Evolutionary conservation across 441 rosid species (phyloP), one percentile per base, ranked within the genome.

Genomic region (Populus tomentosa): DNA sequence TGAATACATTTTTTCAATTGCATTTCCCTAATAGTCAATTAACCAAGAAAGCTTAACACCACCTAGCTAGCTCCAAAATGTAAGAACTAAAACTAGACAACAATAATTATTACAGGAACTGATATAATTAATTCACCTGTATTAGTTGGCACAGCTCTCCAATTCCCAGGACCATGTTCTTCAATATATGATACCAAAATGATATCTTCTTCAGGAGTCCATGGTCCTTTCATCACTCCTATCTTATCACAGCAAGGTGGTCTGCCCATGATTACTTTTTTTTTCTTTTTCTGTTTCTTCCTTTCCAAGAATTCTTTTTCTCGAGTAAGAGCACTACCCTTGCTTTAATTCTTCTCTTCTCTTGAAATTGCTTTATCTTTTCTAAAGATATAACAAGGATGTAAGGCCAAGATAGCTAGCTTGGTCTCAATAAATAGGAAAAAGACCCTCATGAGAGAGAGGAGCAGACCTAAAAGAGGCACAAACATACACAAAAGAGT

Each of bases 121-220:
- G 8, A 18, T 24, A 40, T 59, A 26, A 14, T 7, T 28, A 14
- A 3, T 33, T 50, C 11, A 95, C 99, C 99, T 75, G 98, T 90
- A 59, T 85, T 88, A 63, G 90, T 80, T 26, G 99, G 98, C 80
- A 95, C 92, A 71, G 89, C 82, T 82, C 88, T 91, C 99, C 92
- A 93, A 77, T 93, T 90, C 9, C 91, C 95, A 85, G 98, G 94
- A 67, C 99, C 99, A 85, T 92, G 94, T 76, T 93, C 93, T 84
- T 95, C 98, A 79, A 95, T 91, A 74, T 95, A 88, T 74, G 97
- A 88, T 59, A 93, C 99, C 72, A 93, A 86, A 67, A 89, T 80
- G 83, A 95, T 92, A 77, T 95, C 98, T 85, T 94, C 98, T 77
- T 94, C 98, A 71, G 98, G 98, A 79, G 98, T 94, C 98, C 98